Evolutionary conservation across 2,329 filamentous ascomycete species (phyloP), one percentile per base, ranked within the genome.

Genomic region (Fusarium dimerum): DNA sequence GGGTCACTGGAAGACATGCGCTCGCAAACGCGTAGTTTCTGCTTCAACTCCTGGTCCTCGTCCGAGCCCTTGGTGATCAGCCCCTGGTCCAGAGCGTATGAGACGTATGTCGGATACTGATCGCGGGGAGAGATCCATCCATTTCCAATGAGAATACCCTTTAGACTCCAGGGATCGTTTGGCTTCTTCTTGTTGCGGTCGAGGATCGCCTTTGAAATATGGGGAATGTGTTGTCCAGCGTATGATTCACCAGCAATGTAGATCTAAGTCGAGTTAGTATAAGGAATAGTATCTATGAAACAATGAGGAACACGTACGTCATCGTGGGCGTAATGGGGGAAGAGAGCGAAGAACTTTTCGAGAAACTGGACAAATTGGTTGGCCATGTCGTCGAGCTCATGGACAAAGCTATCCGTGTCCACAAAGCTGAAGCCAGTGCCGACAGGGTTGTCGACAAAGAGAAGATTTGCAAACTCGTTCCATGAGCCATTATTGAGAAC

Each of bases 171-270:
- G 7, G 61, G 47, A 6, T 61, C 46, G 6, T 74, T 72, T 18
- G 67, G 67, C 13, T 73, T 71, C n/a, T 76, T 76, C 66, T 88
- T 87, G 76, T 99, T 99, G 55, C 91, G 90, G 44, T 92, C 86
- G 52, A 97, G 78, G 50, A 99, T 96, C 17, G 89, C 89, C 66
- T 87, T 87, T n/a, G 92, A 89, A 59, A 99, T 94, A 71, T 99
- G 96, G 1, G 94, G 94, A 56, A 99, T 97, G 73, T 97, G 88
- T 69, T 97, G 94, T 42, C 94, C 94, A 6, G 94, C 94, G 69
- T 92, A 99, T 1, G 93, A 99, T 76, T 99, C 94, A 63, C 95
- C 94, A 2, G 93, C 90, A 59, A 99, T 81, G 71, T 97, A 99
- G 17, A 99, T 76, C 92, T 97, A 66, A 17, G 6, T 6, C 1